Evolutionary conservation across 805 yeast species (phyloP), one percentile per base, ranked within the genome.

Genomic region (Candida chilensis): DNA sequence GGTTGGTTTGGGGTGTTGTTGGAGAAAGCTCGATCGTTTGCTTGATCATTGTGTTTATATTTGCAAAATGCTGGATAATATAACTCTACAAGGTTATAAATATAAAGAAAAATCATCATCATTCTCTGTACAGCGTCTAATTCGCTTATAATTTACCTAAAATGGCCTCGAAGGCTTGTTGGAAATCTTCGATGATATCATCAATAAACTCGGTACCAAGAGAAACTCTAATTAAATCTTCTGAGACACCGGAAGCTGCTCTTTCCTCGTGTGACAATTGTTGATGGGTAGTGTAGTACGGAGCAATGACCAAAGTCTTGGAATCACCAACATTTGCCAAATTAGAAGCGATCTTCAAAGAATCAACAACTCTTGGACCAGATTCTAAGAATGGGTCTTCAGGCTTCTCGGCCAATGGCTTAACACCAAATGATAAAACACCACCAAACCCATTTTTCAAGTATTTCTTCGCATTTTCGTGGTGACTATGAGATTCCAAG

Each of bases 251-350:
- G 29, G 94, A 68, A 10, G 80, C 75, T 25, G 60, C 33, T 61
- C 84, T 85, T 64, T 86, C 96, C 40, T 77, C 82, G 27, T 83
- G 86, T 25, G 64, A 57, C 49, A 90, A 71, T 64, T 92, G 97
- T 54, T 86, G 88, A 60, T 90, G 98, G 16, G 97, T 90, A 24
- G 97, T 92, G 60, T 73, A 86, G 70, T 80, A 88, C 41, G 98
- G 98, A 32, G 96, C 88, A 56, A 90, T 90, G 35, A 90, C 94
- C 52, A 90, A 71, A 27, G 97, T 85, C 66, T 90, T 92, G 30
- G 90, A 78, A 50, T 90, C 98, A 52, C 98, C 98, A 35, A 90
- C 96, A 48, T 90, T 90, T 29, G 98, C 97, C 52, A 92, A 74
- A 64, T 87, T 84, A 19, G 95, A 80, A 33, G 95, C 94, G 34